Conservation (phyloP, 257 asterid species). For the Euphrasia confusa region DNA sequence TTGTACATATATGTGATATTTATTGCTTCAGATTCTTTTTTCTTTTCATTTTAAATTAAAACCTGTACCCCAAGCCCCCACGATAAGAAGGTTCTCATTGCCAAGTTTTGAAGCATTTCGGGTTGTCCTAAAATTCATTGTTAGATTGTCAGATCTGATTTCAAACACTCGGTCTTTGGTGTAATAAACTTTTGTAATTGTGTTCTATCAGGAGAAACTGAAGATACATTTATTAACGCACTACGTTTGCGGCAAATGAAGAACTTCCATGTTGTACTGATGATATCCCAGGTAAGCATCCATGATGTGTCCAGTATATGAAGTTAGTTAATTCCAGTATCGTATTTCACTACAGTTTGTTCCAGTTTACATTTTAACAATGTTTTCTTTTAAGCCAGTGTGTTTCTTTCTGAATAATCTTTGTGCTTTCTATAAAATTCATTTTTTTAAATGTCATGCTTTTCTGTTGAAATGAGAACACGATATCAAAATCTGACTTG, state of each 20-base stretch:
- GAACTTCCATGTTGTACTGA: conserved; percentile 82
- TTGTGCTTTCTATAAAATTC: conserved; percentile 4
- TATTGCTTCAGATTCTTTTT: neutral
- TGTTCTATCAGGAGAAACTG: conserved; percentile 69
- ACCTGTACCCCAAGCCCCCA: neutral
- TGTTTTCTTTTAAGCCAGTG: neutral
- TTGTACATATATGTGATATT: neutral
- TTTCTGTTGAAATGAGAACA: conserved; percentile 15
- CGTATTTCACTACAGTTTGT: neutral
- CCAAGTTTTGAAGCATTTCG: neutral
- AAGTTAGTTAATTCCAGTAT: neutral
- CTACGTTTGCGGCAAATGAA: conserved; percentile 88
- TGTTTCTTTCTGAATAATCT: neutral
- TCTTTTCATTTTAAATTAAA: conserved; percentile 4
- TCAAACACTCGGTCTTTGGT: conserved; percentile 5
- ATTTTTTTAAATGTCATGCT: conserved; percentile 9
- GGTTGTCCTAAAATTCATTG: neutral
- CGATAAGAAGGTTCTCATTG: neutral
- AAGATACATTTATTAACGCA: conserved; percentile 47
- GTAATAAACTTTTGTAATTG: neutral
- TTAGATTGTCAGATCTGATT: conserved; percentile 1
- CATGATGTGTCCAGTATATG: conserved; percentile 14
- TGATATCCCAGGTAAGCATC: conserved; percentile 77
- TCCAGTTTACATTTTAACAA: neutral
- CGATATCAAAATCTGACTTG: conserved; percentile 6